Evolutionary conservation across 1,284 basidiomycete species (phyloP), one percentile per base, ranked within the genome.

Genomic region (Coniophora puteana): DNA sequence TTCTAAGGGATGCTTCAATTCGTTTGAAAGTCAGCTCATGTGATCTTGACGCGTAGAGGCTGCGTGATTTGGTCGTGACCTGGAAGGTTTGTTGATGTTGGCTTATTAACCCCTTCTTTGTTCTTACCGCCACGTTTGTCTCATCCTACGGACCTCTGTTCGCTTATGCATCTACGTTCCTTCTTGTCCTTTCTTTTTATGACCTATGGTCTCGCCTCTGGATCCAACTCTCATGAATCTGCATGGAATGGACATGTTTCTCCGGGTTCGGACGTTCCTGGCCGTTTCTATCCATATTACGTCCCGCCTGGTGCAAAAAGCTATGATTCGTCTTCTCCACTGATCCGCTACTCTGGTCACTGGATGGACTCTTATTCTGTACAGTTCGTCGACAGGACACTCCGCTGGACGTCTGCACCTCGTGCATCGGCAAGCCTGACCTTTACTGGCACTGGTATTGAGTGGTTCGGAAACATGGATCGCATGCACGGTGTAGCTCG

Each of bases 401-500:
- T 78, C 16, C 72, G 68, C 18, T 70, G 67, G 52, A 79, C 80
- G 0, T 60, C 64, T 11, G 57, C 71, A 33, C 57, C 60, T 13
- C 70, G 69, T 36, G 78, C 83, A n/a, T 62, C 72, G 10, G 65
- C 75, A 34, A 65, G 66, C 4, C 74, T 86, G 59, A 67, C 68
- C 2, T 88, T 89, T 61, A 66, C 64, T 17, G 84, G 85, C 8
- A 81, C 79, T 8, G 83, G 83, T 2, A 70, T 89, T 49, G 85
- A 89, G 61, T 83, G 80, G 77, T 89, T 87, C 51, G 86, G 86
- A 20, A 74, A 69, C 50, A 69, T 64, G 34, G 78, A 74, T 46
- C 65, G 54, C 26, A 58, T 52, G 16, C 77, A 86, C 52, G 80
- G 83, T 11, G 54, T 71, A 8, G 69, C 78, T 5, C 51, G 69